Base-by-base conservation (phyloP, 73 alveolate genomes). In the Durusdinium trenchii region DNA sequence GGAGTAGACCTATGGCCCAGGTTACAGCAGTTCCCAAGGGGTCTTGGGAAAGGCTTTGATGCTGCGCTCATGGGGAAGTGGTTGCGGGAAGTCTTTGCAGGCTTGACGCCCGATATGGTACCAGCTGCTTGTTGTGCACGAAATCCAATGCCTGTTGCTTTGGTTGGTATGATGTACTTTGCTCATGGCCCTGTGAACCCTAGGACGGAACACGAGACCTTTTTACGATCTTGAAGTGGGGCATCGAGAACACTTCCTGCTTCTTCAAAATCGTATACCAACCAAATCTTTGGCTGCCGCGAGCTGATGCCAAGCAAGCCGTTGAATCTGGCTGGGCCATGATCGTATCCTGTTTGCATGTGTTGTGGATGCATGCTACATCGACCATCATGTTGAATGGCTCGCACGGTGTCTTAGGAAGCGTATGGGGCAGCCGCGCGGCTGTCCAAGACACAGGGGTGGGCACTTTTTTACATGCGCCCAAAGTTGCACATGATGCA, bases 41-140 rank as follows among this genome's bases (percentile, higher is more conserved):
- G 87, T 6, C 42, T 76, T 43, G 87, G 87, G 87, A 76, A 76
- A 42, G 87, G 87, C n/a, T 43, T 36, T 14, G 87, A 76, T 47
- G 87, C 87, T 6, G 87, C 61, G 18, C 52, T 76, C 14, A 3
- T 76, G 61, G 60, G 87, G 14, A 18, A 32, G 14, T 76, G 87
- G 87, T 38, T 76, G 87, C 42, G 20, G 40, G 42, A 16, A 14
- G n/a, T 76, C 38, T 20, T 76, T 7, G 87, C 54, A 18, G 10
- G 38, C 20, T 28, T 43, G 36, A 38, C 36, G 20, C 43, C 20
- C 20, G 87, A 7, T 20, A 36, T 14, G 14, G 87, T 76, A 14
- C 61, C 87, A 10, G 87, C 42, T 10, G 14, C 87, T 76, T 38
- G 60, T n/a, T n/a, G n/a, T n/a, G n/a, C n/a, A n/a, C n/a, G n/a